These are phyloP conservation scores for Aspergillus coremiiformis DNA, from an alignment of 495 filamentous ascomycete genomes.

Conservation along the genomic window DNA sequence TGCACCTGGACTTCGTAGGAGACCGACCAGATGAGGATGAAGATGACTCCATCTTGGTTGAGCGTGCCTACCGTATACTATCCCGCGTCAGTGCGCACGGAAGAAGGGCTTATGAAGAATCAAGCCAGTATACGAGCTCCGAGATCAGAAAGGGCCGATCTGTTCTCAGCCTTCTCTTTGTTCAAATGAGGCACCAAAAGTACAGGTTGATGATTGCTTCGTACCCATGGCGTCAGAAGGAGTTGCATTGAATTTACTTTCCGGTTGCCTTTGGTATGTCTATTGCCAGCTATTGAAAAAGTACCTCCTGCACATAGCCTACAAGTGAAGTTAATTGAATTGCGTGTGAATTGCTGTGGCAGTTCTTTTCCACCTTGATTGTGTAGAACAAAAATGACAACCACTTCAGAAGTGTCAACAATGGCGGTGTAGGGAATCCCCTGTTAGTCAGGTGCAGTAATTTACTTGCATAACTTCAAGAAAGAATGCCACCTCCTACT, in stretches of 20 bases:
- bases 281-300: not conserved
- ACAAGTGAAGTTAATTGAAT: not conserved
- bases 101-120: not conserved
- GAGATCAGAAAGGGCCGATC: not conserved
- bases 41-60: not conserved
- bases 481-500: not conserved
- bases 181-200: not conserved
- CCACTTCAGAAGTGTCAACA: constrained; percentile 2
- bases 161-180: not conserved
- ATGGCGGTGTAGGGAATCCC: constrained; percentile 10
- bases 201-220: not conserved
- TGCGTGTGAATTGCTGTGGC: not conserved
- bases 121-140: not conserved
- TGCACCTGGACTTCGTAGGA: not conserved
- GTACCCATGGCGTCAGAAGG: not conserved
- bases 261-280: not conserved
- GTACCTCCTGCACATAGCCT: not conserved
- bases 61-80: not conserved
- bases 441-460: not conserved
- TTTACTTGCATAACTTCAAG: not conserved
- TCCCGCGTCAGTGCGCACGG: constrained; percentile 6
- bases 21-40: not conserved
- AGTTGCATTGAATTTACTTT: not conserved
- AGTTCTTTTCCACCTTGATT: not conserved
- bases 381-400: not conserved